Percentiles rank a stretch among this genome's conserved stretches.
Evolutionary conservation across 768 basidiomycete species (phyloP).

Genomic region (Auriscalpium orientale): DNA sequence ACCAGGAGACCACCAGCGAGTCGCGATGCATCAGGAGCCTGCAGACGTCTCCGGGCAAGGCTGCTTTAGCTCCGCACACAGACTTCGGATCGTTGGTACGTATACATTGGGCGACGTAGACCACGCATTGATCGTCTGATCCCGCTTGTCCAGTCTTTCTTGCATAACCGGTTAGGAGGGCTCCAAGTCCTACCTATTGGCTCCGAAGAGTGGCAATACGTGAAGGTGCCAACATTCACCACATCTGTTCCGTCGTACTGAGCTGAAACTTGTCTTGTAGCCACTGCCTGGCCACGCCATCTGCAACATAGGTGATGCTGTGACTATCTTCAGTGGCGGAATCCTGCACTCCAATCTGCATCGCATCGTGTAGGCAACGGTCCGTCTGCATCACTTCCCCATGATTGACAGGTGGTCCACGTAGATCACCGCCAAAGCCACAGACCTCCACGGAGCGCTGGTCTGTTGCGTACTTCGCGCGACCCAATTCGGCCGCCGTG

Average conservation of each 20-base stretch:
- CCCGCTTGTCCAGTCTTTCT: constrained; percentile 30
- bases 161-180: constrained; percentile 63
- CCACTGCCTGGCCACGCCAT: constrained; percentile 26
- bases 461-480: constrained; percentile 41
- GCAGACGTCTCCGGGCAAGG: neutral
- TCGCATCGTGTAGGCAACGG: constrained; percentile 19
- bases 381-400: neutral
- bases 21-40: constrained; percentile 16
- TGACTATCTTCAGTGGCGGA: constrained; percentile 25
- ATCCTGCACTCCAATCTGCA: constrained; percentile 26
- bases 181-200: constrained; percentile 62
- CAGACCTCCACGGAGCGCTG: constrained; percentile 50
- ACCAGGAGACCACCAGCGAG: constrained; percentile 20
- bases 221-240: constrained; percentile 34
- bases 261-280: neutral
- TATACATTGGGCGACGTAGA: neutral
- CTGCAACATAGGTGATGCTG: constrained; percentile 26
- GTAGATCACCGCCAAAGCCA: constrained; percentile 44
- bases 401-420: neutral
- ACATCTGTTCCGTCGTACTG: neutral
- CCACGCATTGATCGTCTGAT: neutral
- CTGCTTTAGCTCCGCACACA: constrained; percentile 5
- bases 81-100: constrained; percentile 31
- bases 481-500: neutral
- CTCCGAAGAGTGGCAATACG: constrained; percentile 55